phyloP scores from a whole-genome alignment of 495 filamentous ascomycete species.

The Penicillium arizonense region DNA sequence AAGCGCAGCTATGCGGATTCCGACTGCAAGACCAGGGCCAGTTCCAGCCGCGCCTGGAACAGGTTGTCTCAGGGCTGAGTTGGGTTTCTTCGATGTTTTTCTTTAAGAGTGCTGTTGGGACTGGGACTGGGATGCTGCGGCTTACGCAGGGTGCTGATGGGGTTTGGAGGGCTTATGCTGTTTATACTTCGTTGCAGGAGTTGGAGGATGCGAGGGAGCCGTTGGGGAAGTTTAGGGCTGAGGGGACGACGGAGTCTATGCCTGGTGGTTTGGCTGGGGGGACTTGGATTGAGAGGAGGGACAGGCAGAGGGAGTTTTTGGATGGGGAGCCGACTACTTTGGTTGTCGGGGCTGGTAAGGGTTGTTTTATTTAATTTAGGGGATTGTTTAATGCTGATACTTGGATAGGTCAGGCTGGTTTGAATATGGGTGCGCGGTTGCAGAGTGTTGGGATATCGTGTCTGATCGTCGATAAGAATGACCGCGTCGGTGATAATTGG shows the following conservation, averaged over 20 bases:
- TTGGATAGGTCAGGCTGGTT: slow-evolving; percentile 43
- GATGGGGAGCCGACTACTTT: slow-evolving; percentile 61
- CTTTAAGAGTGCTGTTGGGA: slow-evolving; percentile 51
- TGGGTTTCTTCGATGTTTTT: slow-evolving; percentile 54
- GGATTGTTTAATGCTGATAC: slow-evolving; percentile 10
- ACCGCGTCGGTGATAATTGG: slow-evolving; percentile 75
- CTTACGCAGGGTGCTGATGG: slow-evolving; percentile 49
- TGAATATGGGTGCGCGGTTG: slow-evolving; percentile 66
- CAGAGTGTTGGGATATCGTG: slow-evolving; percentile 64
- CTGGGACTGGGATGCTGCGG: slow-evolving; percentile 56
- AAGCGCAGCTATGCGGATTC: slow-evolving; percentile 29
- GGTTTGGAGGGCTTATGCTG: slow-evolving; percentile 62
- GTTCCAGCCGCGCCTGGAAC: slow-evolving; percentile 39
- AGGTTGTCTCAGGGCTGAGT: slow-evolving; percentile 39
- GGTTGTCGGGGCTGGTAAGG: slow-evolving; percentile 59
- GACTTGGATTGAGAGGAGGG: slow-evolving; percentile 66
- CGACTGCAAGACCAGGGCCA: slow-evolving; percentile 42
- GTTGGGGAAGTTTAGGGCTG: slow-evolving; percentile 39
- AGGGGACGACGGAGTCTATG: slow-evolving; percentile 59
- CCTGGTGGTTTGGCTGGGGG: slow-evolving; percentile 54
- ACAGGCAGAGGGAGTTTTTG: slow-evolving; percentile 54
- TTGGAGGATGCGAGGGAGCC: slow-evolving; percentile 54
- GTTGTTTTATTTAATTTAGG: slow-evolving; percentile 7
- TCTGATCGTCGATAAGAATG: slow-evolving; percentile 65
- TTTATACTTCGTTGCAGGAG: slow-evolving; percentile 59